Conservation (phyloP, 2,329 filamentous ascomycete genomes). For the Cytospora mali region DNA sequence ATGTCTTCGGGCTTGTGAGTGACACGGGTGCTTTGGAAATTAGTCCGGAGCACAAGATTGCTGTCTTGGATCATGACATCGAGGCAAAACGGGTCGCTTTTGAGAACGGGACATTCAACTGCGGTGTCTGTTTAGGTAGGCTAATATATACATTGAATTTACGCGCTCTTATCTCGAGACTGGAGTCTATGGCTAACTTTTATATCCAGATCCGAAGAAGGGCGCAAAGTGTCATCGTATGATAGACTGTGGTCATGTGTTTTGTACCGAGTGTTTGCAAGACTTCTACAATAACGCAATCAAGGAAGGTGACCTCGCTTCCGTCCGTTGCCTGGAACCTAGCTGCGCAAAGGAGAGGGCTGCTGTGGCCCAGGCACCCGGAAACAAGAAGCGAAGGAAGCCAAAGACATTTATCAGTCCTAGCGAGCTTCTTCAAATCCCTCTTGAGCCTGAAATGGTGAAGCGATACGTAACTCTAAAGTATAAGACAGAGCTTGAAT, state of each 20-base stretch:
- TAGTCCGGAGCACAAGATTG: constrained; percentile 63
- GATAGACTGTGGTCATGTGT: constrained; percentile 84
- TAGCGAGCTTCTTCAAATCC: constrained; percentile 80
- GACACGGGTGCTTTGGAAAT: constrained; percentile 53
- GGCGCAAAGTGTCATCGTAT: constrained; percentile 80
- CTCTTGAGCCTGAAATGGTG: constrained; percentile 70
- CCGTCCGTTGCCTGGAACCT: constrained; percentile 78
- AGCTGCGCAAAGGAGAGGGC: constrained; percentile 70
- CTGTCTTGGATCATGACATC: constrained; percentile 77
- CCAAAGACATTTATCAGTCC: constrained; percentile 73
- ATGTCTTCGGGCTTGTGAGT: constrained; percentile 61
- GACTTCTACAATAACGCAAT: constrained; percentile 92
- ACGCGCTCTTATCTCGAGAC: not conserved
- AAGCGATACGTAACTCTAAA: constrained; percentile 87
- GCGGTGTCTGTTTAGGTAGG: constrained; percentile 76
- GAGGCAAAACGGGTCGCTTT: constrained; percentile 75
- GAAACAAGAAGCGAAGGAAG: constrained; percentile 55
- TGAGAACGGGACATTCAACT: constrained; percentile 82
- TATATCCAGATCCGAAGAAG: constrained; percentile 76
- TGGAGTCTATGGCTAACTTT: constrained; percentile 30
- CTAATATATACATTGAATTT: not conserved
- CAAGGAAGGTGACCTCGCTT: constrained; percentile 76
- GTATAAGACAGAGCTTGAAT: constrained; percentile 89
- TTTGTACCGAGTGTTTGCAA: constrained; percentile 83
- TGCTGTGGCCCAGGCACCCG: constrained; percentile 37